Evolutionary conservation across 2,329 filamentous ascomycete genomes (phyloP).

Genomic region (Paraphaeosphaeria minitans): DNA sequence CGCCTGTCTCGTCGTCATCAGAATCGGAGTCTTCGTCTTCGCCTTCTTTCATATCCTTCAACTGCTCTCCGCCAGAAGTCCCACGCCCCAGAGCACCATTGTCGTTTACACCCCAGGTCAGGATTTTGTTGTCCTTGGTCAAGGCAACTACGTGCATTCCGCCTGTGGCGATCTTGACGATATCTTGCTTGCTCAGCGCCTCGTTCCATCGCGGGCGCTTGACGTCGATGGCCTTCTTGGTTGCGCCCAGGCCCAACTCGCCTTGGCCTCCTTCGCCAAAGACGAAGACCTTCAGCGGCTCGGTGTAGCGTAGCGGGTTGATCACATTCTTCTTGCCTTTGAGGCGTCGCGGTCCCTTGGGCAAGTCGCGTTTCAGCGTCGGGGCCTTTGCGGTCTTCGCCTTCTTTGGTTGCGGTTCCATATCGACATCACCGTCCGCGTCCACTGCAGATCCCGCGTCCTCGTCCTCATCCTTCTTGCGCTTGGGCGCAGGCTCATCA

Average conservation of each 20-base stretch:
- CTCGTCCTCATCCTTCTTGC: conserved; percentile 25
- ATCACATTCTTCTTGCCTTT: conserved; percentile 53
- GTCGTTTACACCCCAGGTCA: conserved; percentile 89
- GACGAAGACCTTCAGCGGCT: conserved; percentile 74
- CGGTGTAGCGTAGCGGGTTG: conserved; percentile 65
- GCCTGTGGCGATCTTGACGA: conserved; percentile 77
- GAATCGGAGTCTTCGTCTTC: conserved; percentile 54
- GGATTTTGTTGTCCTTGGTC: conserved; percentile 78
- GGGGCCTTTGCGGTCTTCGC: conserved; percentile 24
- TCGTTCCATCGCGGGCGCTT: conserved; percentile 74
- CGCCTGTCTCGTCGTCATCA: conserved; percentile 63
- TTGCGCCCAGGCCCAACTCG: conserved; percentile 77
- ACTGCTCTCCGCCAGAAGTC: conserved; percentile 66
- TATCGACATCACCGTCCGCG: conserved; percentile 8
- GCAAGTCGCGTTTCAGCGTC: conserved; percentile 20
- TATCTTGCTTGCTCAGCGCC: conserved; percentile 63
- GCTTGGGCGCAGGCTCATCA: conserved; percentile 7
- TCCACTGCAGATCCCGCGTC: conserved; percentile 22
- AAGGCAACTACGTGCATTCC: conserved; percentile 82
- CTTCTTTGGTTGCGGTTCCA: conserved; percentile 32
- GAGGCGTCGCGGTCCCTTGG: conserved; percentile 39
- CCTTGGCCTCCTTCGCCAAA: conserved; percentile 82
- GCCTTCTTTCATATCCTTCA: conserved; percentile 58
- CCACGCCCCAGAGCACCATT: conserved; percentile 79
- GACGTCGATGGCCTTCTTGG: conserved; percentile 70